A percentile compares a stretch with the other conserved stretches of the same genome.
phyloP scores from a whole-genome alignment of 2,329 filamentous ascomycete species.

The Ceratocystis albifundus region DNA sequence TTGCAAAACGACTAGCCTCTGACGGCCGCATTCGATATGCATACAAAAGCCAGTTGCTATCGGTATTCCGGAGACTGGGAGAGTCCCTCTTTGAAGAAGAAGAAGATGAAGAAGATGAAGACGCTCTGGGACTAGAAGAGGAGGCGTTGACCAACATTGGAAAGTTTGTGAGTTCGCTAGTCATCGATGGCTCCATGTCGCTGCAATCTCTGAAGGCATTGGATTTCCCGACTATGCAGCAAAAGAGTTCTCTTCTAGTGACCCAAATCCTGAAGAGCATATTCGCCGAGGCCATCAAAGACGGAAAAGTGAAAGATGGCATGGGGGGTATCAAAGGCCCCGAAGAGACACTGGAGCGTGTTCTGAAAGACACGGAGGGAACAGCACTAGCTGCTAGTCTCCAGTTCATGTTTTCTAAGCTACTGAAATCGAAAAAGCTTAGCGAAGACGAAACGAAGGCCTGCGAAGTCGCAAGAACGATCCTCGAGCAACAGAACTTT shows the following conservation, averaged over 20 bases:
- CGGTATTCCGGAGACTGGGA: constrained; percentile 73
- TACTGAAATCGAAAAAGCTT: constrained; percentile 46
- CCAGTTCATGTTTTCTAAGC: constrained; percentile 67
- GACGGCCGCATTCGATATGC: constrained; percentile 68
- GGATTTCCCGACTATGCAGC: constrained; percentile 65
- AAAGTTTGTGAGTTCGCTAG: constrained; percentile 43
- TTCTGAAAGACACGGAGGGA: constrained; percentile 54
- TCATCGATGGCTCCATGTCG: constrained; percentile 37
- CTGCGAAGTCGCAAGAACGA: constrained; percentile 35
- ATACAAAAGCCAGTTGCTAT: constrained; percentile 80
- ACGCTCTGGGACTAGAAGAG: constrained; percentile 38
- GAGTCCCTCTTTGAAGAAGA: constrained; percentile 62
- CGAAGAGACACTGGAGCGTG: constrained; percentile 48
- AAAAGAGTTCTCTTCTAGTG: constrained; percentile 64
- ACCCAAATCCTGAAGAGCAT: constrained; percentile 69
- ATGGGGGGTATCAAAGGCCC: constrained; percentile 12
- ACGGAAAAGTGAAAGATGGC: constrained; percentile 36
- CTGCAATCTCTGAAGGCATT: constrained; percentile 53
- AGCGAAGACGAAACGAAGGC: constrained; percentile 39
- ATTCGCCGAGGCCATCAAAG: constrained; percentile 49
- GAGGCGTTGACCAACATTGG: constrained; percentile 43
- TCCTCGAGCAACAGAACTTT: constrained; percentile 28
- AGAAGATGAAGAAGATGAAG: constrained; percentile 43
- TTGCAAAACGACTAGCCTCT: constrained; percentile 65
- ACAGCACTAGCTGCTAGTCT: constrained; percentile 61